Evolutionary conservation across 1,284 basidiomycete genomes (phyloP), one percentile per base, ranked within the genome.

Genomic region (Ustilago loliicola): DNA sequence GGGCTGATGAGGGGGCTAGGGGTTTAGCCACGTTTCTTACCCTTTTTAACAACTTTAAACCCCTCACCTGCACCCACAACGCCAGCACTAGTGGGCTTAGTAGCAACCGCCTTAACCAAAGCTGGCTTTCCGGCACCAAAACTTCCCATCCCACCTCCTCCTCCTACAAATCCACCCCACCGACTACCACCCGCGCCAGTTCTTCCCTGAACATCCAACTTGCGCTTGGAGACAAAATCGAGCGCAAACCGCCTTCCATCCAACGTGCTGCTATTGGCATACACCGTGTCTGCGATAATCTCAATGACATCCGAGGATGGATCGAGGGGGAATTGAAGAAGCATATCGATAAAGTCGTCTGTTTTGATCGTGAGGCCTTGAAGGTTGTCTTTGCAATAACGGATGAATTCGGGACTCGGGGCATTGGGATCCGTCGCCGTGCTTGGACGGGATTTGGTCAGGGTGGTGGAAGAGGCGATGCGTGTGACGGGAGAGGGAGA

Each of bases 181-280:
- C 47, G 17, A 19, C 11, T 29, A 8, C 27, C 27, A 8, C n/a
- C n/a, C n/a, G n/a, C n/a, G n/a, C 50, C 50, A 17, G 45, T 42
- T 0, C 83, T 72, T 2, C 71, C 74, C 25, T 79, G 81, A 5
- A 84, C 83, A 32, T 85, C 85, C 23, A 80, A 38, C 88, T 96
- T 97, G 64, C 96, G 91, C 86, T 91, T 93, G 72, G 89, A 90
- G 56, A 95, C 91, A 84, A 96, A 99, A 81, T 98, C 95, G 6
- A 92, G 89, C 1, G 95, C 95, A 83, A 99, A 99, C 32, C 96
- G 91, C 61, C 96, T 90, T 0, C 97, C 97, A 83, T 99, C 95
- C 47, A 99, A 90, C 1, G 94, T 99, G 27, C 94, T 93, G 81
- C 93, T 95, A 82, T 93, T 95, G 45, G 94, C 93, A 85, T 99